phyloP scores from a whole-genome alignment of 1,284 basidiomycete species.

The Microbotryum saponariae region DNA sequence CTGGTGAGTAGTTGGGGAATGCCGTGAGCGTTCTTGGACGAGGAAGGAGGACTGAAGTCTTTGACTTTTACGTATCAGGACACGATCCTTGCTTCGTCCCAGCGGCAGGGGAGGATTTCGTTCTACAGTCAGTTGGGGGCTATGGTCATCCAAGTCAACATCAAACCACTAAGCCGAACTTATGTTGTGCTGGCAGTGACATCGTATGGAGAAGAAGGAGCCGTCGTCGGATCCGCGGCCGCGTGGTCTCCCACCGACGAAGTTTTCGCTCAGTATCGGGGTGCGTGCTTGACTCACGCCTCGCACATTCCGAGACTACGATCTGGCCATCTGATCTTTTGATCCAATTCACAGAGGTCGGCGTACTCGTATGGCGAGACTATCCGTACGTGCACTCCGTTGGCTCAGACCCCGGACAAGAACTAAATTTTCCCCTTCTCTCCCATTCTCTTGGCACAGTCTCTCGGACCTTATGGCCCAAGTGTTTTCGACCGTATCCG shows the following conservation, averaged over 20 bases:
- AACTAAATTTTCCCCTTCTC: no score
- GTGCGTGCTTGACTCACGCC: conserved; percentile 49
- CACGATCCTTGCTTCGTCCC: conserved; percentile 27
- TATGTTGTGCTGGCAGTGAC: conserved; percentile 49
- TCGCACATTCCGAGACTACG: no score
- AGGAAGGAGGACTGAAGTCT: background rate
- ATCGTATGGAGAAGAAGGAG: conserved; percentile 50
- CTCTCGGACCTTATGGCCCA: conserved; percentile 61
- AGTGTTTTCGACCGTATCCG: conserved; percentile 76
- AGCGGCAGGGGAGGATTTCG: conserved; percentile 27
- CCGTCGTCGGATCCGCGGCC: conserved; percentile 81
- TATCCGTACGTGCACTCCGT: conserved; percentile 46
- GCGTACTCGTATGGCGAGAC: conserved; percentile 79
- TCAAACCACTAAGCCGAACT: no score
- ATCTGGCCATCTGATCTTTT: background rate
- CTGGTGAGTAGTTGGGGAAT: background rate
- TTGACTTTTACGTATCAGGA: conserved; percentile 7
- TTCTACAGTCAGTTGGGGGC: background rate
- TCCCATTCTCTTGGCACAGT: conserved; percentile 40
- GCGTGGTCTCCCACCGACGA: conserved; percentile 77
- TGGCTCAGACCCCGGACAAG: no score
- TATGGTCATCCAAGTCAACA: no score
- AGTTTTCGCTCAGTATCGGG: conserved; percentile 42
- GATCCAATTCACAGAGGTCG: conserved; percentile 54
- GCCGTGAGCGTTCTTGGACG: background rate